Conservation (phyloP, 768 basidiomycete genomes). For the Amanita subjunquillea region DNA sequence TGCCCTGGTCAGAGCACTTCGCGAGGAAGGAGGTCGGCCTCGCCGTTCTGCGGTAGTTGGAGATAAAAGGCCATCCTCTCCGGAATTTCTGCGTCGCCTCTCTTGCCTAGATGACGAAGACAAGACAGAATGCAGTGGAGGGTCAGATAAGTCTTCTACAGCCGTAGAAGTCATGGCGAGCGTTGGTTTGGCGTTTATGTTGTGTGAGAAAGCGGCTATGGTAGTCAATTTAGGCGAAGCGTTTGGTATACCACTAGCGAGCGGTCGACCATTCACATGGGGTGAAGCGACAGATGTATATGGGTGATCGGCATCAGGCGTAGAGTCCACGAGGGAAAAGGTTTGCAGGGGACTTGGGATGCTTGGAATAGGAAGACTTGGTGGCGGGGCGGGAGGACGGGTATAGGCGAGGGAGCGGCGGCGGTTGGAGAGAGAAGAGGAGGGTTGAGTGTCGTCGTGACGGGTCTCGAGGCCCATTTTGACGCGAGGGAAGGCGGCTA, state of each 20-base stretch:
- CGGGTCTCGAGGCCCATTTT: slow-evolving; percentile 8
- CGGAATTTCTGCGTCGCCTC: slow-evolving; percentile 13
- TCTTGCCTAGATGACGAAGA: slow-evolving; percentile 23
- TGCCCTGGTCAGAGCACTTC: slow-evolving; percentile 77
- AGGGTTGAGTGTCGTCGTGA: slow-evolving; percentile 26
- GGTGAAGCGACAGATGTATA: slow-evolving; percentile 15
- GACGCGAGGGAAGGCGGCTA: not conserved
- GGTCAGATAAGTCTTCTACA: slow-evolving; percentile 45
- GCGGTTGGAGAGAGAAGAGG: slow-evolving; percentile 32
- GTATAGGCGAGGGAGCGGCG: slow-evolving; percentile 59
- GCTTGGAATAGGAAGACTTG: slow-evolving; percentile 64
- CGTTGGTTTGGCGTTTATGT: slow-evolving; percentile 22
- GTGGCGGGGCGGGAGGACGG: slow-evolving; percentile 63
- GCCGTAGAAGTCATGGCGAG: slow-evolving; percentile 22
- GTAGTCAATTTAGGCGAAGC: slow-evolving; percentile 43
- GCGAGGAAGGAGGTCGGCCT: slow-evolving; percentile 63
- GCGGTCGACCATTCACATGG: slow-evolving; percentile 22
- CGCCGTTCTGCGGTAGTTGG: slow-evolving; percentile 4
- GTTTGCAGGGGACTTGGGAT: slow-evolving; percentile 32
- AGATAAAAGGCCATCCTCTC: slow-evolving; percentile 10
- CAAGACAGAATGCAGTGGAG: slow-evolving; percentile 44
- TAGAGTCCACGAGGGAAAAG: slow-evolving; percentile 9
- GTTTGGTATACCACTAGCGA: slow-evolving; percentile 24
- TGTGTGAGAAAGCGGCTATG: slow-evolving; percentile 53
- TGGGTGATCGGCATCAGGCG: slow-evolving; percentile 14